Percentiles rank a stretch among this genome's conserved stretches.
Conservation (phyloP, 2,329 filamentous ascomycete species). For the Colletotrichum tofieldiae region DNA sequence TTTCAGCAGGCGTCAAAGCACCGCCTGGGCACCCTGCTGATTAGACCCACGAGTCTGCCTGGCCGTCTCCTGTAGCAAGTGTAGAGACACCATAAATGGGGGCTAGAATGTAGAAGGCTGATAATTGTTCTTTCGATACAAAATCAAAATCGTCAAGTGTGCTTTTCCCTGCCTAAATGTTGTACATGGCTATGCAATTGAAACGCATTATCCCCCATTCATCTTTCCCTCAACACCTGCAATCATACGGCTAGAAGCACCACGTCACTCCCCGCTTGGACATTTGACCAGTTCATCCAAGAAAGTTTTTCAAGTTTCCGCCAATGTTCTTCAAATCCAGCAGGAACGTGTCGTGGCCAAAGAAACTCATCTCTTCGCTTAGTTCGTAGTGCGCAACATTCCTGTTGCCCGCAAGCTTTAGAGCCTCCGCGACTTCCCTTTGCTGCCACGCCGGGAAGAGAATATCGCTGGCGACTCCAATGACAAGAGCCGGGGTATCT, state of each 20-base stretch:
- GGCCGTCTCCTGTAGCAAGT: neutral
- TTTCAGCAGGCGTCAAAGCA: neutral
- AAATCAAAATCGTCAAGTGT: neutral
- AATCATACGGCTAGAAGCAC: neutral
- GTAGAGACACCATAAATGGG: neutral
- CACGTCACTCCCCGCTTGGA: neutral
- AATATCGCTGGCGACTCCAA: constrained; percentile 96
- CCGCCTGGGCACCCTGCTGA: neutral
- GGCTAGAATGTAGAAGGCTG: neutral
- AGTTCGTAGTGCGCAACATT: constrained; percentile 91
- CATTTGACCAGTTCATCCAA: constrained; percentile 65
- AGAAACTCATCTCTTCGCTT: constrained; percentile 93
- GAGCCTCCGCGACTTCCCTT: constrained; percentile 89
- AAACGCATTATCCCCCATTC: neutral
- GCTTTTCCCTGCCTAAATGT: constrained; percentile 10
- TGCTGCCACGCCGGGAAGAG: constrained; percentile 99
- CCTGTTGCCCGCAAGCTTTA: constrained; percentile 83
- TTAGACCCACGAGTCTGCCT: neutral
- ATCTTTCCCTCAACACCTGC: neutral
- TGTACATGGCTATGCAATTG: constrained; percentile 15
- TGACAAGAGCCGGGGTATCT: constrained; percentile 86
- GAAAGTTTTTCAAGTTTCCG: constrained; percentile 84
- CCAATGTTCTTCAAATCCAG: constrained; percentile 94
- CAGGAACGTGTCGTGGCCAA: constrained; percentile 97
- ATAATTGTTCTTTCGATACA: neutral